Conservation (phyloP, 2,329 filamentous ascomycete genomes). For the Colletotrichum cordylinicola region DNA sequence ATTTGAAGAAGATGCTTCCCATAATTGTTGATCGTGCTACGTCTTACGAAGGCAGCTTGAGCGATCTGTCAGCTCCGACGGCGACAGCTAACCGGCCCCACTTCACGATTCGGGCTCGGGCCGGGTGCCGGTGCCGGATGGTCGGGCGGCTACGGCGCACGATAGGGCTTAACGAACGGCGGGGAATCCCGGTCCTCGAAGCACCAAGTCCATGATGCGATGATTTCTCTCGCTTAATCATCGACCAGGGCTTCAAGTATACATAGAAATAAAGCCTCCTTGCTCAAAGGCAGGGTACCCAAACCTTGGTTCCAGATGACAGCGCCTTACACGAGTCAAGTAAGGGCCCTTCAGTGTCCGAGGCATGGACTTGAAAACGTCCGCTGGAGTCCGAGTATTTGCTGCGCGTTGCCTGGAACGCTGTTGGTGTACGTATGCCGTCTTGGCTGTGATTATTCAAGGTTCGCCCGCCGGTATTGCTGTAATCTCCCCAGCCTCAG, state of each 20-base stretch:
- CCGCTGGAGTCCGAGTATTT: not conserved
- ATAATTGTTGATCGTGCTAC: not conserved
- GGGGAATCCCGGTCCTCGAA: not conserved
- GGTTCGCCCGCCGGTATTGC: not conserved
- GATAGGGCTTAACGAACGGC: not conserved
- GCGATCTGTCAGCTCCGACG: not conserved
- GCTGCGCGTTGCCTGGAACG: not conserved
- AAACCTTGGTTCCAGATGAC: not conserved
- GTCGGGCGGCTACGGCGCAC: not conserved
- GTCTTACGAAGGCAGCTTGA: not conserved
- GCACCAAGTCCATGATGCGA: not conserved
- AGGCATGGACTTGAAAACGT: not conserved
- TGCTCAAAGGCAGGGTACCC: not conserved
- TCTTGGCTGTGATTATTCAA: not conserved
- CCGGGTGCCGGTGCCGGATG: not conserved
- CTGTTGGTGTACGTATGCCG: not conserved
- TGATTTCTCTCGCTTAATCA: not conserved
- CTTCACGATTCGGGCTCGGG: not conserved
- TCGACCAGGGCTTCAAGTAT: not conserved
- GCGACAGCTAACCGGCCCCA: not conserved
- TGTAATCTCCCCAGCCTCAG: not conserved
- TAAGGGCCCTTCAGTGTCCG: accelerated
- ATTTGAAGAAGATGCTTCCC: not conserved
- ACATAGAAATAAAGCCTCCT: not conserved
- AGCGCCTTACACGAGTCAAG: not conserved